Base-by-base conservation (phyloP, 805 yeast genomes). In the Alloascoidea hylecoeti region DNA sequence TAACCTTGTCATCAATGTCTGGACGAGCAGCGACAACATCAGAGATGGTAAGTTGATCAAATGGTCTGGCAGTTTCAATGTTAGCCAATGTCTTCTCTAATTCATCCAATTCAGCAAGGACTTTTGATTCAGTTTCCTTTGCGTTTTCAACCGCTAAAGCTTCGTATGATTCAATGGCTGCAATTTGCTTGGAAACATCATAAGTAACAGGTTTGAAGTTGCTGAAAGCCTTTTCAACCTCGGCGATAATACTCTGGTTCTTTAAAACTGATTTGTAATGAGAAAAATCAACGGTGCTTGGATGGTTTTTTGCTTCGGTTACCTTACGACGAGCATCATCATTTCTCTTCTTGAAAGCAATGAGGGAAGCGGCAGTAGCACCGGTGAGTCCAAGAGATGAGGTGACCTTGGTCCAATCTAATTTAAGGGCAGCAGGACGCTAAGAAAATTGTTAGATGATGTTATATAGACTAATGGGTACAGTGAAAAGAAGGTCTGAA, bases 21-120 rank as follows among this genome's bases (percentile, higher is more conserved):
- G 98, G 97, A 70, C 92, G 83, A 47, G 96, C 97, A 70, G 76
- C 75, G 55, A 79, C 79, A 49, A 92, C 82, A 52, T 92, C 98
- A 46, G 85, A 96, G 45, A 89, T 88, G 40, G 96, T 89, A 61
- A 92, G 78, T 68, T 92, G 88, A 60, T 85, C 96, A 56, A 92
- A 88, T 53, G 98, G 95, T 72, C 97, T 84, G 44, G 98, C 96
- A 49, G 81, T 65, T 70, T 92, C 94, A 60, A 92, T 92, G 72
- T 92, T 89, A 60, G 75, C 74, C 59, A 92, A 72, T 44, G 98
- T 89, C 64, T 73, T 77, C 61, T 82, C 76, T 59, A 92, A 75
- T 52, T 85, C 86, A 49, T 71, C 66, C 54, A 92, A 72, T 70
- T 92, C 97, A 51, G 78, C 76, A 47, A 76, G 66, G 45, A 92